These are phyloP conservation scores for Platanthera guangdongensis DNA, from an alignment of 106 monocot species.

Conservation along the genomic window DNA sequence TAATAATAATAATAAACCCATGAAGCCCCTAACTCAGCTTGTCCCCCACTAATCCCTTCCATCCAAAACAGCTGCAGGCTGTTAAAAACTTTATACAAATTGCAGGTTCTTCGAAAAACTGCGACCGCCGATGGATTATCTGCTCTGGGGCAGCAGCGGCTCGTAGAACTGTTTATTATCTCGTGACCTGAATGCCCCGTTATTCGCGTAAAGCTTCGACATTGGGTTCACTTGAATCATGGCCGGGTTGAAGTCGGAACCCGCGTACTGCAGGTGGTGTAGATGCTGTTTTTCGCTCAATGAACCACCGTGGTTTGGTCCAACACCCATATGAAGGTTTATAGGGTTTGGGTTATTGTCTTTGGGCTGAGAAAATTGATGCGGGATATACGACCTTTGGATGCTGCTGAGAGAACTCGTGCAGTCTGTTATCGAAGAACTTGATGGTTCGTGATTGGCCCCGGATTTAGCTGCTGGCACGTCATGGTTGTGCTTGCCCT, in stretches of 20 bases:
- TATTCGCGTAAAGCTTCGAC: slow-evolving; percentile 19
- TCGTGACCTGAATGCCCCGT: slow-evolving; percentile 20
- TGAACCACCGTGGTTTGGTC: slow-evolving; percentile 21
- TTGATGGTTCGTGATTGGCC: slow-evolving; percentile 13
- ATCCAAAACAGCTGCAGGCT: too few species aligned
- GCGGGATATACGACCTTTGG: slow-evolving; percentile 15
- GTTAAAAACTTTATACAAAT: too few species aligned
- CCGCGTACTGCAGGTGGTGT: slow-evolving; percentile 14
- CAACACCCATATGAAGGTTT: slow-evolving; percentile 80
- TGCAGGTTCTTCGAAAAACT: too few species aligned
- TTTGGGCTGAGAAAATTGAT: slow-evolving; percentile 26
- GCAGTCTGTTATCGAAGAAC: slow-evolving; percentile 9
- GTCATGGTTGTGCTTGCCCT: slow-evolving; percentile 97
- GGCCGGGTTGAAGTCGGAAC: slow-evolving; percentile 19
- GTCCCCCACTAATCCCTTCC: too few species aligned
- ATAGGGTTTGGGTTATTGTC: slow-evolving; percentile 28
- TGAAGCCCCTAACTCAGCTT: too few species aligned
- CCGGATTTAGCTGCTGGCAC: slow-evolving; percentile 68
- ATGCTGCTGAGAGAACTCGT: slow-evolving; percentile 14
- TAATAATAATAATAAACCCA: too few species aligned
- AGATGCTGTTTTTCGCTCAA: slow-evolving; percentile 17
- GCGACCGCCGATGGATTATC: slow-evolving; percentile 18
- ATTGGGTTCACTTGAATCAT: slow-evolving; percentile 18
- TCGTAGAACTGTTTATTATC: slow-evolving; percentile 38
- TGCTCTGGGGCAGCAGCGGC: slow-evolving; percentile 42